Evolutionary conservation across 192 early-diverging fungal species (phyloP).

Genomic region (Rhizophagus clarus): DNA sequence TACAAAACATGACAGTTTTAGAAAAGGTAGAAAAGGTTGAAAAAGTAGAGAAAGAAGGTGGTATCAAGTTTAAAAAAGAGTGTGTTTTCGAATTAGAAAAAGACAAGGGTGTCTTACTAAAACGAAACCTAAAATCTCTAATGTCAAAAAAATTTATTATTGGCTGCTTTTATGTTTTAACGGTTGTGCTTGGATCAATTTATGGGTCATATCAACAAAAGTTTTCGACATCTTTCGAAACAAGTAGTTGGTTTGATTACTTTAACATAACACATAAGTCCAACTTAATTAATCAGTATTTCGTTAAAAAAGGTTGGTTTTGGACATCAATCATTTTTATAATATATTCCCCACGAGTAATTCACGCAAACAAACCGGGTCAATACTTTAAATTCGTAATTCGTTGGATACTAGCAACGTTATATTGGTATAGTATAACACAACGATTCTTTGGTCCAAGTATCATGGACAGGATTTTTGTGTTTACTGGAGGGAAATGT

Average conservation of each 20-base stretch:
- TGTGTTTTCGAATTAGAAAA: background rate
- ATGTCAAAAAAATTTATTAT: background rate
- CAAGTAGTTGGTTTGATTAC: no score
- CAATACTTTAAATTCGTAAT: conserved; percentile 32
- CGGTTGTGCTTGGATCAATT: background rate
- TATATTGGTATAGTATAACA: conserved; percentile 84
- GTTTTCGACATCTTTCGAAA: no score
- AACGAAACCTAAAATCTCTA: background rate
- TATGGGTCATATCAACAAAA: background rate
- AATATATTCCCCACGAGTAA: conserved; percentile 40
- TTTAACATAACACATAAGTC: conserved; percentile 20
- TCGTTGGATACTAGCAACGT: conserved; percentile 65
- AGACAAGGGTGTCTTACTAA: background rate
- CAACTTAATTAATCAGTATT: conserved; percentile 74
- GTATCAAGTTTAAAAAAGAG: background rate
- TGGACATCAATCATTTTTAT: conserved; percentile 77
- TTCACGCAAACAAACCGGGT: background rate
- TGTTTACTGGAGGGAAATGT: conserved; percentile 71
- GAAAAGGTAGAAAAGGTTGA: background rate
- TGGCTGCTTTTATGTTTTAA: background rate
- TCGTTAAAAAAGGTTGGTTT: conserved; percentile 87
- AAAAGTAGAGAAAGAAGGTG: background rate
- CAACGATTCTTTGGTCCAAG: conserved; percentile 87
- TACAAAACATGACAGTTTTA: background rate
- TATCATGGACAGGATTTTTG: conserved; percentile 77